phyloP scores from a whole-genome alignment of 305 asterid species.

The Fraxinus sp. region DNA sequence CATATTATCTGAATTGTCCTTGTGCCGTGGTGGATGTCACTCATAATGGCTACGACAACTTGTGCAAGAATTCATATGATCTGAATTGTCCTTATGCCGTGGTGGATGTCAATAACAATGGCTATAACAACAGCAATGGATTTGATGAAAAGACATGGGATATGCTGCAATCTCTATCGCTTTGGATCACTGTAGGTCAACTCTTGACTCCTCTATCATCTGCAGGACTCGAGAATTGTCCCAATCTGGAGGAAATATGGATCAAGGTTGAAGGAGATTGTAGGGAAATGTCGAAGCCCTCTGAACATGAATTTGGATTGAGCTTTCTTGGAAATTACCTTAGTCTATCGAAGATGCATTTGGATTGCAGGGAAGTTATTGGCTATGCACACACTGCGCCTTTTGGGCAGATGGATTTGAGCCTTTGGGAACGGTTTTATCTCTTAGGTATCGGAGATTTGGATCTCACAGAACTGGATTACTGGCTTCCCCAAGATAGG shows the following conservation, averaged over 20 bases:
- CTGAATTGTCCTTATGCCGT: constrained; percentile 36
- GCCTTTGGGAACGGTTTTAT: constrained; percentile 82
- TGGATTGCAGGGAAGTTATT: constrained; percentile 79
- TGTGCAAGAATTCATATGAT: constrained; percentile 40
- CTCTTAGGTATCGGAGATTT: constrained; percentile 49
- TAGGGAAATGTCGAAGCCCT: constrained; percentile 56
- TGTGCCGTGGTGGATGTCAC: constrained; percentile 25
- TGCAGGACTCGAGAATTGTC: constrained; percentile 70
- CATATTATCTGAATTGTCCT: constrained; percentile 44
- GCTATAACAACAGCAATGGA: constrained; percentile 28
- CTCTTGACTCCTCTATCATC: constrained; percentile 54
- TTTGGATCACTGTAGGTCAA: constrained; percentile 83
- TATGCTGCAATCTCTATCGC: constrained; percentile 51
- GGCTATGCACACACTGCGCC: constrained; percentile 91
- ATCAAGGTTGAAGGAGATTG: constrained; percentile 92
- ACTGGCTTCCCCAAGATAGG: constrained; percentile 90
- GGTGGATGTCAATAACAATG: constrained; percentile 29
- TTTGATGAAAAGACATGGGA: constrained; percentile 56
- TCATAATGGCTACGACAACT: background rate
- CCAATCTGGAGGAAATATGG: constrained; percentile 70
- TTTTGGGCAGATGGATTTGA: constrained; percentile 84
- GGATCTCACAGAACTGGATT: constrained; percentile 63
- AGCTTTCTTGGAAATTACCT: constrained; percentile 52
- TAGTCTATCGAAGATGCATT: constrained; percentile 58
- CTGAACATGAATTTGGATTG: constrained; percentile 57